A percentile compares a stretch with the other conserved stretches of the same genome.
phyloP scores from a whole-genome alignment of 805 yeast species.

The Zygosaccharomyces bisporus region DNA sequence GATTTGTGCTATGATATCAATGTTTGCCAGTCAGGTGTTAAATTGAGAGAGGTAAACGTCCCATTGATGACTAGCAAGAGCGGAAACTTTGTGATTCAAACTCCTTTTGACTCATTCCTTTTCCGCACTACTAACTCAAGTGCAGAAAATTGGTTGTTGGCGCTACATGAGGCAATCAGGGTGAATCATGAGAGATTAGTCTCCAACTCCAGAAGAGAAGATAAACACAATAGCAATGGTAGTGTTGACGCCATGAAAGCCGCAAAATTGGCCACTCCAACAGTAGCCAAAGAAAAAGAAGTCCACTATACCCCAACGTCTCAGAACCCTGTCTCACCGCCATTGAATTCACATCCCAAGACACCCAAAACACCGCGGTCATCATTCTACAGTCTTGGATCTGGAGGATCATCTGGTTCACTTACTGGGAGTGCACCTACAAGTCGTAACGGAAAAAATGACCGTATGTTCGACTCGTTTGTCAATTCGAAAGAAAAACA shows the following conservation, averaged over 20 bases:
- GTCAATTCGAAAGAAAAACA: constrained; percentile 24
- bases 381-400: constrained; percentile 3
- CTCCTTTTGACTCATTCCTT: constrained; percentile 50
- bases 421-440: constrained; percentile 2
- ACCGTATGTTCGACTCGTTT: constrained; percentile 36
- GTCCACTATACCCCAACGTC: constrained; percentile 6
- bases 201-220: constrained; percentile 13
- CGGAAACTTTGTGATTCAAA: constrained; percentile 50
- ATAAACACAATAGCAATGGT: constrained; percentile 6
- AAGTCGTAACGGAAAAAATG: constrained; percentile 18
- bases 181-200: constrained; percentile 48
- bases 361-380: constrained; percentile 4
- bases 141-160: constrained; percentile 54
- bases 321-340: neutral
- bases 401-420: constrained; percentile 8
- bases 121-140: constrained; percentile 54
- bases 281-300: constrained; percentile 7
- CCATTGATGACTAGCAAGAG: constrained; percentile 33
- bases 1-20: constrained; percentile 53
- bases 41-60: constrained; percentile 54
- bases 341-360: constrained; percentile 7
- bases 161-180: constrained; percentile 47
- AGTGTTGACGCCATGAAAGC: constrained; percentile 20
- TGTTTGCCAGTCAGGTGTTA: constrained; percentile 49
- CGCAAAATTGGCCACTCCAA: constrained; percentile 21